These are phyloP conservation scores for Neophaeococcomyces mojaviensis DNA, from an alignment of 2,329 filamentous ascomycete species.

Conservation along the genomic window DNA sequence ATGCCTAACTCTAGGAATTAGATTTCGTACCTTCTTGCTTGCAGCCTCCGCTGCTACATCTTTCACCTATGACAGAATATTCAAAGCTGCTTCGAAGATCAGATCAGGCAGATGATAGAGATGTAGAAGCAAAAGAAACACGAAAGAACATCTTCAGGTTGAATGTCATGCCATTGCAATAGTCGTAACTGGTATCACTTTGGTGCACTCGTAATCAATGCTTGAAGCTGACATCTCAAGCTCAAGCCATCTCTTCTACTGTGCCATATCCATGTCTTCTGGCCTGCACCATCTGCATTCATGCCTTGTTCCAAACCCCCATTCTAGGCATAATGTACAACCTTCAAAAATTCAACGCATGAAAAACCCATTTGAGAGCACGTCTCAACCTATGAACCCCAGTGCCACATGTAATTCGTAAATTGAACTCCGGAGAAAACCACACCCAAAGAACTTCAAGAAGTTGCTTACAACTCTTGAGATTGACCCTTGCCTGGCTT, in stretches of 20 bases:
- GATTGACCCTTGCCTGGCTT: slow-evolving; percentile 88
- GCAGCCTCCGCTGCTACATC: too few relatives aligned
- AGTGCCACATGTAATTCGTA: slow-evolving; percentile 57
- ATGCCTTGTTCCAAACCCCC: slow-evolving; percentile 11
- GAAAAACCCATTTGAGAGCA: slow-evolving; percentile 47
- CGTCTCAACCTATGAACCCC: slow-evolving; percentile 58
- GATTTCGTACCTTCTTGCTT: too few relatives aligned
- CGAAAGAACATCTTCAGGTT: slow-evolving; percentile 1
- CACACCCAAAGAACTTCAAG: slow-evolving; percentile 53
- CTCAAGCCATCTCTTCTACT: neutral
- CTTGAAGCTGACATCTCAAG: neutral
- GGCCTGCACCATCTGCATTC: slow-evolving; percentile 21
- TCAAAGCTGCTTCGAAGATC: too few relatives aligned
- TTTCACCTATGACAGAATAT: too few relatives aligned
- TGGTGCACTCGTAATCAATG: slow-evolving; percentile 8
- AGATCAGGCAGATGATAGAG: neutral
- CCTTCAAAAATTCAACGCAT: slow-evolving; percentile 33
- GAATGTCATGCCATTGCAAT: slow-evolving; percentile 11
- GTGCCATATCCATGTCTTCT: slow-evolving; percentile 11
- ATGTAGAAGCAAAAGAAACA: neutral
- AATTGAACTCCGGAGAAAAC: slow-evolving; percentile 68
- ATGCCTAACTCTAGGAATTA: too few relatives aligned
- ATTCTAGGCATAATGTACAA: slow-evolving; percentile 54
- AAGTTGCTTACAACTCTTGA: slow-evolving; percentile 76
- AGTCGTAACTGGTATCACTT: slow-evolving; percentile 7